Conservation (phyloP, 441 rosid genomes). For the Codiaeum variegatum region DNA sequence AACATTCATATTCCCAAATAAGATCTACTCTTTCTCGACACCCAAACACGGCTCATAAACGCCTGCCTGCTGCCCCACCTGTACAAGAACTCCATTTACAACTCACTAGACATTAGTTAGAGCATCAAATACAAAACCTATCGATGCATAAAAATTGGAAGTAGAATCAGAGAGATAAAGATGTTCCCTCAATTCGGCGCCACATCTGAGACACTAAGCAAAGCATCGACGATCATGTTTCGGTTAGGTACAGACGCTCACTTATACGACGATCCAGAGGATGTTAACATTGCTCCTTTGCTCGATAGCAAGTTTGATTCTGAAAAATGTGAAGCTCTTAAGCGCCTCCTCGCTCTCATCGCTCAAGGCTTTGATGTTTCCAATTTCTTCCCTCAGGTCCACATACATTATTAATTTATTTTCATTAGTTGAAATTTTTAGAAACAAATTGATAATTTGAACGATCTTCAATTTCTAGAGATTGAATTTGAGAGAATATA, state of each 20-base stretch:
- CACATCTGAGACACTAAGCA: constrained; percentile 76
- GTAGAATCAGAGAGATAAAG: background rate
- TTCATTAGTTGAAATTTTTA: background rate
- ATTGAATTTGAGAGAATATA: background rate
- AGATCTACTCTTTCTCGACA: background rate
- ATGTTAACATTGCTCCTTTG: constrained; percentile 74
- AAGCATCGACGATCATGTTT: constrained; percentile 75
- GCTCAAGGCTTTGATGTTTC: constrained; percentile 95
- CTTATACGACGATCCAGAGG: constrained; percentile 93
- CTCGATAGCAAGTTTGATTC: constrained; percentile 91
- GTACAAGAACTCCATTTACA: background rate
- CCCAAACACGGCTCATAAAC: background rate
- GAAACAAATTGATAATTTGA: background rate
- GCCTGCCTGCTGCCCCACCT: background rate
- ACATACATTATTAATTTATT: background rate
- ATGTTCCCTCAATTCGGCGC: constrained; percentile 82
- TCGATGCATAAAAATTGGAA: background rate
- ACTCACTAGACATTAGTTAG: background rate
- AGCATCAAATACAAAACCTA: background rate
- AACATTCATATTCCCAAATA: no score
- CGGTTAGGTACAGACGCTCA: constrained; percentile 94
- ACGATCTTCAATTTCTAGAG: background rate
- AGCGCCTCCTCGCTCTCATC: constrained; percentile 89
- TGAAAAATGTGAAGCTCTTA: constrained; percentile 92
- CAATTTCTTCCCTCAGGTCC: constrained; percentile 94